A percentile compares a stretch with the other conserved stretches of the same genome.
Conservation (phyloP, 179 eudicot species). For the Sideroxylon spinosum region DNA sequence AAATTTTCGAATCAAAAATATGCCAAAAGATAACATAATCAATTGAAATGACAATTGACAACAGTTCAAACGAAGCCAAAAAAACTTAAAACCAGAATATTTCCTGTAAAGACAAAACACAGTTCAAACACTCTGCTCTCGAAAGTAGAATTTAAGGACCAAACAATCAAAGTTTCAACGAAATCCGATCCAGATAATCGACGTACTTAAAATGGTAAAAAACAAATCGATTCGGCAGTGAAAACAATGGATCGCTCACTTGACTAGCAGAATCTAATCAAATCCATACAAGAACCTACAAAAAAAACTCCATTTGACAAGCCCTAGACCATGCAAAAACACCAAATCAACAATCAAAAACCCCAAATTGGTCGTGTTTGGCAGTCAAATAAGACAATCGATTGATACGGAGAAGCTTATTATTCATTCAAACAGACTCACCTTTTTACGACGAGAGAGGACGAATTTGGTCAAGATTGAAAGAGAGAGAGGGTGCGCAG, state of each 20-base stretch:
- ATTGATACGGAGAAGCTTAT: conserved; percentile 16
- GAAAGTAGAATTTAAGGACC: background rate
- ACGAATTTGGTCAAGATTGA: conserved; percentile 15
- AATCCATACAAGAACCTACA: background rate
- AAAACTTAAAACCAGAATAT: background rate
- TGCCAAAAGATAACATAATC: background rate
- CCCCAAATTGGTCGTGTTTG: background rate
- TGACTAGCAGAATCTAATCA: background rate
- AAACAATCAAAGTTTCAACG: background rate
- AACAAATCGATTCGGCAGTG: background rate
- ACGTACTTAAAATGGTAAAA: background rate
- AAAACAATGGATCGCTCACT: conserved; percentile 18
- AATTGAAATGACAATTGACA: background rate
- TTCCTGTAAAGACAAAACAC: background rate
- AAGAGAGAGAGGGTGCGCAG: background rate
- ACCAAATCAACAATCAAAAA: conserved; percentile 7
- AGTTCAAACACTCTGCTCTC: background rate
- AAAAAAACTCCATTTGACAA: background rate
- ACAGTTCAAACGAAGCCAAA: conserved; percentile 12
- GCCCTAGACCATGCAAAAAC: background rate
- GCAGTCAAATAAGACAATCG: conserved; percentile 11
- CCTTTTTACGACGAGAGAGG: background rate
- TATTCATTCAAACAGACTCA: conserved; percentile 16
- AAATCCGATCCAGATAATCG: conserved; percentile 9
- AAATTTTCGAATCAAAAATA: background rate